Conservation (phyloP, 345 rosid species). For the Salix brachista region DNA sequence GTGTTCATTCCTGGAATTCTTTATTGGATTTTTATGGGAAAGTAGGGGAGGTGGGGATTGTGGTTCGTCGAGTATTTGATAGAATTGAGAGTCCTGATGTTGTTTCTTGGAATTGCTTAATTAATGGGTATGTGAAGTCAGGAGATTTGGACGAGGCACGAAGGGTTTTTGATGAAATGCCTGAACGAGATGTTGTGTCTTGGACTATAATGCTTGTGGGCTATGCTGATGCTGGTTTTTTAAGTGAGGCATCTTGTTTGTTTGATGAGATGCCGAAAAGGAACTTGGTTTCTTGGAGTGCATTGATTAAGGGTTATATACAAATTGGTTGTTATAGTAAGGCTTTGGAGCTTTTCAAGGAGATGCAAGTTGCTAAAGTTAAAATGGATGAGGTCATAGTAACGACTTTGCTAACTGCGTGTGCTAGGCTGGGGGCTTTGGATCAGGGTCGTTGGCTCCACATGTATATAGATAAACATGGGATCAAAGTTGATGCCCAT, state of each 20-base stretch:
- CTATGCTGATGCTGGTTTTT: constrained; percentile 15
- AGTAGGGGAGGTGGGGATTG: constrained; percentile 13
- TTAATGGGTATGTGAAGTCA: constrained; percentile 18
- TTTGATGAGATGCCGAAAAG: constrained; percentile 19
- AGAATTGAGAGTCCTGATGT: constrained; percentile 15
- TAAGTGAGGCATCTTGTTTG: constrained; percentile 10
- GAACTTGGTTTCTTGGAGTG: constrained; percentile 27
- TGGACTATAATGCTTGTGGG: constrained; percentile 22
- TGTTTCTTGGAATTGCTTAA: constrained; percentile 29
- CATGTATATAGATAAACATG: constrained; percentile 2
- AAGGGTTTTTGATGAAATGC: constrained; percentile 28
- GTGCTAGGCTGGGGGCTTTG: constrained; percentile 23
- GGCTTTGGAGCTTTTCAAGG: constrained; percentile 20
- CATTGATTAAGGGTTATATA: constrained; percentile 17
- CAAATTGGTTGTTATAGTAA: constrained; percentile 11
- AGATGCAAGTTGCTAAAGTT: constrained; percentile 17
- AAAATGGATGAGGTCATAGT: constrained; percentile 13
- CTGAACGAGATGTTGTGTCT: constrained; percentile 26
- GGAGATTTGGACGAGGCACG: constrained; percentile 16
- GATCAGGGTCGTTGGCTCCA: constrained; percentile 29
- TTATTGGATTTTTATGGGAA: constrained; percentile 25
- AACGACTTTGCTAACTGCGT: constrained; percentile 20
- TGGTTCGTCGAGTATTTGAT: constrained; percentile 13
- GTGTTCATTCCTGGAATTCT: constrained; percentile 22
- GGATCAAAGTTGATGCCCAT: constrained; percentile 16